Evolutionary conservation across 352 stramenopile species (phyloP).

Genomic region (Pythium chondricola): DNA sequence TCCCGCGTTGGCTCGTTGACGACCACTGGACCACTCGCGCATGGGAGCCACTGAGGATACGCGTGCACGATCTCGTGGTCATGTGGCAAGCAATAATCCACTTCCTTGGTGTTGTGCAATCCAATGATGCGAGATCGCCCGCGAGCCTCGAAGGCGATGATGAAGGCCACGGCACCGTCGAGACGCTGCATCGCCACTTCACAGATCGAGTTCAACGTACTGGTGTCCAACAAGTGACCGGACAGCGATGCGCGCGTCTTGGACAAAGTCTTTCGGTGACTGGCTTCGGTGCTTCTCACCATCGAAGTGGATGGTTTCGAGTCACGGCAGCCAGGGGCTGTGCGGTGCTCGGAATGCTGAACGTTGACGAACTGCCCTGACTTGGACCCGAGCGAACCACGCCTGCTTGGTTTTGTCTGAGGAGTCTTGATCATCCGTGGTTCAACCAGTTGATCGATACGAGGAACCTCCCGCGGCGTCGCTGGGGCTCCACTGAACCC

Average conservation of each 20-base stretch:
- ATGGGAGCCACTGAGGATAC: slow-evolving; percentile 1
- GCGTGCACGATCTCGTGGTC: slow-evolving; percentile 13
- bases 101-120: slow-evolving; percentile 14
- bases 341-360: too few species aligned
- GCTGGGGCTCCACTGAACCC: too few species aligned
- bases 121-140: slow-evolving; percentile 26
- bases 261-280: not conserved
- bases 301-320: too few species aligned
- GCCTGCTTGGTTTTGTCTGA: too few species aligned
- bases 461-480: not conserved
- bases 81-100: slow-evolving; percentile 1
- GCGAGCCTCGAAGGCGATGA: slow-evolving; percentile 26
- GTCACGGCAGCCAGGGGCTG: too few species aligned
- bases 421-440: too few species aligned
- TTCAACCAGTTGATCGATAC: too few species aligned
- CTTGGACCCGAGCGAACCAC: too few species aligned
- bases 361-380: too few species aligned
- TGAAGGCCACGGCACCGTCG: slow-evolving; percentile 36
- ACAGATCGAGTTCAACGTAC: slow-evolving; percentile 49
- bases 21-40: slow-evolving; percentile 23
- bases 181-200: slow-evolving; percentile 43
- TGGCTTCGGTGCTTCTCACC: not conserved
- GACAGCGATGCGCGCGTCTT: not conserved
- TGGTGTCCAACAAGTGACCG: slow-evolving; percentile 5
- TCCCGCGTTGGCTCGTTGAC: slow-evolving; percentile 35